A percentile compares a stretch with the other conserved stretches of the same genome.
Conservation (phyloP, 176 grass and related monocot species). For the Typha latifolia region DNA sequence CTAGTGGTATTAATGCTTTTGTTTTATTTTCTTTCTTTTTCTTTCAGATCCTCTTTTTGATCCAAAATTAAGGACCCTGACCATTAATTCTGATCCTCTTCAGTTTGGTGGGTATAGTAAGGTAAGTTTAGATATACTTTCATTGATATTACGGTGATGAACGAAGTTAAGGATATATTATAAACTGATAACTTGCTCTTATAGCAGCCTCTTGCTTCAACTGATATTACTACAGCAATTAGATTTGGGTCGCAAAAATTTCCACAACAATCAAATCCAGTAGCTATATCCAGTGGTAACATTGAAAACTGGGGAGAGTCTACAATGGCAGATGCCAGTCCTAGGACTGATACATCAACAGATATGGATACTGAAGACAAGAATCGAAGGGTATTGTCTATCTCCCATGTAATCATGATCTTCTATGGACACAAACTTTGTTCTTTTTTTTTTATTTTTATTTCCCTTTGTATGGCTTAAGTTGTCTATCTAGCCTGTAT, state of each 20-base stretch:
- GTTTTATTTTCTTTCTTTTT: slow-evolving; percentile 7
- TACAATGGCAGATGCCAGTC: slow-evolving; percentile 54
- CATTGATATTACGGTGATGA: neutral
- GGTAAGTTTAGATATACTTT: slow-evolving; percentile 25
- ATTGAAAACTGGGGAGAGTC: slow-evolving; percentile 34
- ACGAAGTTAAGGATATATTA: too few relatives aligned
- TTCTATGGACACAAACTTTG: neutral
- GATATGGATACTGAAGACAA: slow-evolving; percentile 50
- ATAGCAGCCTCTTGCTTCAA: slow-evolving; percentile 30
- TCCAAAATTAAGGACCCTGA: slow-evolving; percentile 42
- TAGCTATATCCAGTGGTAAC: slow-evolving; percentile 36
- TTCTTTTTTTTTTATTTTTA: neutral
- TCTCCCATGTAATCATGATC: slow-evolving; percentile 5
- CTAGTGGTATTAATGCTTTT: neutral
- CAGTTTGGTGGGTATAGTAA: slow-evolving; percentile 46
- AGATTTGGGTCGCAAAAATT: slow-evolving; percentile 26
- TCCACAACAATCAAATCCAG: slow-evolving; percentile 29
- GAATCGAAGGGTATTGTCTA: slow-evolving; percentile 38
- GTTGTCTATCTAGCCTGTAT: neutral
- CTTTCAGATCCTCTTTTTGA: slow-evolving; percentile 34
- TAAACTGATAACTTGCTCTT: neutral
- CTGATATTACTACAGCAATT: slow-evolving; percentile 5
- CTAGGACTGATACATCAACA: slow-evolving; percentile 64
- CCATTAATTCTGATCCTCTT: slow-evolving; percentile 34
- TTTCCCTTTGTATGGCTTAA: neutral